Conservation (phyloP, 176 grass and related monocot species). For the Hsuehochloa calcarea region DNA sequence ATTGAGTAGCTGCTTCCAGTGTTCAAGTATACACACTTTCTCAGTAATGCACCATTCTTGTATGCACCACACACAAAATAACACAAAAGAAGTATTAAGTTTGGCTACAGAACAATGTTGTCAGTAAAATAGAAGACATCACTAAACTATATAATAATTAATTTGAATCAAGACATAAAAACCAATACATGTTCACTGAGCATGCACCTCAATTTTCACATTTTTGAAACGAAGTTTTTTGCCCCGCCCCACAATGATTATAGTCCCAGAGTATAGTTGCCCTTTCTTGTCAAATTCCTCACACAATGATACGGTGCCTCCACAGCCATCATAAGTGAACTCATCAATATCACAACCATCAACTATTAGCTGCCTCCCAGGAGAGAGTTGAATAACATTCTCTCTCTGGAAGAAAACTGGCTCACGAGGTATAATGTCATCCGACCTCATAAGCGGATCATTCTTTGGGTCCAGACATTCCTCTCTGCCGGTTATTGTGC, state of each 20-base stretch:
- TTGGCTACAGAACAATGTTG: neutral
- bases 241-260: conserved; percentile 77
- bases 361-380: conserved; percentile 89
- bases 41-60: conserved; percentile 78
- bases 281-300: conserved; percentile 80
- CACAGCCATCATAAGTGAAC: conserved; percentile 91
- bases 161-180: neutral
- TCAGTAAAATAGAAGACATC: neutral
- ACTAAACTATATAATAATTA: neutral
- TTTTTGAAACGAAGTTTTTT: conserved; percentile 91
- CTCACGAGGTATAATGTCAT: conserved; percentile 79
- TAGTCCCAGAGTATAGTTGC: conserved; percentile 61
- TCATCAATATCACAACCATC: conserved; percentile 78
- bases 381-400: conserved; percentile 69
- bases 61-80: conserved; percentile 26
- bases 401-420: conserved; percentile 75
- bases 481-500: conserved; percentile 82
- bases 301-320: conserved; percentile 80
- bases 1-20: conserved; percentile 87
- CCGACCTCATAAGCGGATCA: conserved; percentile 72
- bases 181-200: conserved; percentile 19
- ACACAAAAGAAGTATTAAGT: conserved; percentile 13
- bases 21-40: conserved; percentile 86
- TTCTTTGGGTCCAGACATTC: conserved; percentile 81
- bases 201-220: conserved; percentile 95